Percentiles rank a stretch among this genome's conserved stretches.
Evolutionary conservation across 1,139 yeast genomes (phyloP).

Genomic region (Meyerozyma smithsonii): DNA sequence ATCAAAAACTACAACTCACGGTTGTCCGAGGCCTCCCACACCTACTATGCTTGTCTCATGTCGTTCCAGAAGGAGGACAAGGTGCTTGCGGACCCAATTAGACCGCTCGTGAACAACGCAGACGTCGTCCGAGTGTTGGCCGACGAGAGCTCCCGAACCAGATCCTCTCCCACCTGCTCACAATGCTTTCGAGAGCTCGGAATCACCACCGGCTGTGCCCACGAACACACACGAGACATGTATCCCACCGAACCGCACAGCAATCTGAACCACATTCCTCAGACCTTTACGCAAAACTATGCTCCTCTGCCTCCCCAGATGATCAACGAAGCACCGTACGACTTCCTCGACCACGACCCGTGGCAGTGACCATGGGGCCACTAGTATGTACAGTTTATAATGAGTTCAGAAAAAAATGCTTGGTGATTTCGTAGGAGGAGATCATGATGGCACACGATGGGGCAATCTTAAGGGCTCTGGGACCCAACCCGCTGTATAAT

Average conservation of each 20-base stretch:
- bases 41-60: conserved; percentile 17
- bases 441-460: conserved; percentile 99
- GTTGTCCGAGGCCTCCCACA: conserved; percentile 27
- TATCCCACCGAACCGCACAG: background rate
- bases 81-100: background rate
- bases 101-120: background rate
- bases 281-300: background rate
- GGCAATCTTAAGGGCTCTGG: conserved; percentile 85
- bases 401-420: conserved; percentile 44
- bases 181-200: background rate
- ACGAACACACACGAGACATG: background rate
- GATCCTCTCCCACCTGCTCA: background rate
- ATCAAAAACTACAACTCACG: conserved; percentile 30
- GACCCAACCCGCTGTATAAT: conserved; percentile 77
- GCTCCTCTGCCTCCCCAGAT: background rate
- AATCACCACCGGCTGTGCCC: conserved; percentile 1
- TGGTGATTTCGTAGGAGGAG: conserved; percentile 88
- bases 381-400: background rate
- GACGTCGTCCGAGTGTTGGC: background rate
- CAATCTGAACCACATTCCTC: background rate
- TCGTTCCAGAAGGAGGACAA: background rate
- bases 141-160: background rate
- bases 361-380: background rate
- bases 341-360: background rate
- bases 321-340: background rate